A percentile compares a stretch with the other conserved stretches of the same genome.
Conservation (phyloP, 257 asterid genomes). For the Solanum sejunctum region DNA sequence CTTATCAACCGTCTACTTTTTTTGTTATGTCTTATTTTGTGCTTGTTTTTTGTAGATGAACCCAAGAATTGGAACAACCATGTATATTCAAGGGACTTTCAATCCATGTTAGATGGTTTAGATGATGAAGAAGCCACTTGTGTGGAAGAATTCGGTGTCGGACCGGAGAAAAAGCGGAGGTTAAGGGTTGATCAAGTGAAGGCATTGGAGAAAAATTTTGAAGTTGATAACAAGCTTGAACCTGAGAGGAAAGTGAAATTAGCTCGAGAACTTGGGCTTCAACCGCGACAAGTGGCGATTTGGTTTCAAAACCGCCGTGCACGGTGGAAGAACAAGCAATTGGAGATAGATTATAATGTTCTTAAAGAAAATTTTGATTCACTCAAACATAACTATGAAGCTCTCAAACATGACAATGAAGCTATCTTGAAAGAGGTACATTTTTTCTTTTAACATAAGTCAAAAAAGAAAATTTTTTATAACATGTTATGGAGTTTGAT, state of each 20-base stretch:
- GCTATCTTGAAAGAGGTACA: conserved; percentile 50
- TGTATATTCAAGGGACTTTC: conserved; percentile 48
- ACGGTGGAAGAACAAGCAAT: conserved; percentile 72
- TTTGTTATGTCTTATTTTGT: background rate
- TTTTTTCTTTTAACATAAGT: background rate
- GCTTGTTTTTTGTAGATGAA: conserved; percentile 26
- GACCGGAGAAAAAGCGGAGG: conserved; percentile 61
- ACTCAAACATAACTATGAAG: conserved; percentile 39
- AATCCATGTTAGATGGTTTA: conserved; percentile 54
- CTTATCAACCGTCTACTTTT: background rate
- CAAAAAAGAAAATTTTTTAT: no score
- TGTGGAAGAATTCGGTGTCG: conserved; percentile 47
- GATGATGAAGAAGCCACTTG: conserved; percentile 66
- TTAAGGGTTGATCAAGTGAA: conserved; percentile 67
- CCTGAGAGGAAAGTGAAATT: conserved; percentile 79
- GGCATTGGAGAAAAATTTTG: conserved; percentile 80
- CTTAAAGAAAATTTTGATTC: conserved; percentile 59
- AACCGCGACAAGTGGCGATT: conserved; percentile 91
- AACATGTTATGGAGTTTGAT: no score
- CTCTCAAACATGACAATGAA: conserved; percentile 49
- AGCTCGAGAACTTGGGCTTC: conserved; percentile 73
- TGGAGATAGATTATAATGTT: conserved; percentile 61
- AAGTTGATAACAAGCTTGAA: conserved; percentile 79
- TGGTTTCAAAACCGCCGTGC: conserved; percentile 98
- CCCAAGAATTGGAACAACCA: conserved; percentile 26